Conservation (phyloP, 768 basidiomycete species). For the Boletus vinaceobasis region DNA sequence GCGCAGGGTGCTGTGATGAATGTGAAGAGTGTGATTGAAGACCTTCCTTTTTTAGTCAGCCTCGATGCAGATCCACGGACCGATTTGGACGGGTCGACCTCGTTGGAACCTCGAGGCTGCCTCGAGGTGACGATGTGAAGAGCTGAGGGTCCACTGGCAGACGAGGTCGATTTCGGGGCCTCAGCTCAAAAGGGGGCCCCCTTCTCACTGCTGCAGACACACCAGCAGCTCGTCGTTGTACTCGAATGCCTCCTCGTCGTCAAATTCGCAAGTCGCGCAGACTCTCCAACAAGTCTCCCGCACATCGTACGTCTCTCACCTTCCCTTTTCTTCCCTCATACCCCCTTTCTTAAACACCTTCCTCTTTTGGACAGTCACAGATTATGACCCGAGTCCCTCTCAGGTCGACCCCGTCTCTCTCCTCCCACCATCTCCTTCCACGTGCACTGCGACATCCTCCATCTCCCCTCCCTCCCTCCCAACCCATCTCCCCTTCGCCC, state of each 20-base stretch:
- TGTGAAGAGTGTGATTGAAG: conserved; percentile 4
- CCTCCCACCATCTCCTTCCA: conserved; percentile 17
- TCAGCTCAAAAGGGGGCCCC: conserved; percentile 30
- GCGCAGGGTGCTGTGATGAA: conserved; percentile 1
- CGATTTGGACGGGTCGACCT: conserved; percentile 25
- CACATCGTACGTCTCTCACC: neutral
- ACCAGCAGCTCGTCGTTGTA: neutral
- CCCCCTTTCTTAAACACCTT: conserved; percentile 30
- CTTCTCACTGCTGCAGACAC: conserved; percentile 6
- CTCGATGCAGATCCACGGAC: conserved; percentile 28
- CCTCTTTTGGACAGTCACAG: conserved; percentile 33
- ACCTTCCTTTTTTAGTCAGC: conserved; percentile 11
- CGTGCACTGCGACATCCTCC: conserved; percentile 13
- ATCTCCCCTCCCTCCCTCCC: conserved; percentile 16
- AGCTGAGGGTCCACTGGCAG: conserved; percentile 23
- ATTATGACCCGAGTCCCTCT: conserved; percentile 26
- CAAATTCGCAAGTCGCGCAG: conserved; percentile 43
- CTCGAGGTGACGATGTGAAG: conserved; percentile 41
- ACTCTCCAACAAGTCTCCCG: conserved; percentile 39
- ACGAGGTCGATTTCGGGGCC: conserved; percentile 18
- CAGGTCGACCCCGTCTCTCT: conserved; percentile 8
- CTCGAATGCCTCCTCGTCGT: conserved; percentile 32
- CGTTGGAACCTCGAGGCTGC: conserved; percentile 32
- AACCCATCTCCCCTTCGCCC: conserved; percentile 27
- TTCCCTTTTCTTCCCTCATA: neutral